Evolutionary conservation across 176 grass and related monocot species (phyloP), one percentile per base, ranked within the genome.

Genomic region (Oryza meyeriana): DNA sequence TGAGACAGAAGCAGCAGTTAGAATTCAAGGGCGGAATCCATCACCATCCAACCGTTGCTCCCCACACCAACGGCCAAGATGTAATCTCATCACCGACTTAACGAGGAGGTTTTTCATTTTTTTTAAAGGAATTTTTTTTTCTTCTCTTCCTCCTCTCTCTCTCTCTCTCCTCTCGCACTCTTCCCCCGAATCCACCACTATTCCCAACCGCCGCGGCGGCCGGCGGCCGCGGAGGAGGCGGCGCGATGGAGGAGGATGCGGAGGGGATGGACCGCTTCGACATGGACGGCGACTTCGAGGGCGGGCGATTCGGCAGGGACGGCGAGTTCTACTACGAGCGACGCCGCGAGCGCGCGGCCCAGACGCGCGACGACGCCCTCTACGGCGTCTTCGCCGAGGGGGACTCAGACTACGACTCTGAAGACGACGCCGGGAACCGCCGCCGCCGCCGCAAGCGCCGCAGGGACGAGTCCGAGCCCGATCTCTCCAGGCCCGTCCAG

Each of bases 261-360:
- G 78, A 97, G 65, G 92, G 92, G 18, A 87, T 90, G 86, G 92
- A 94, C 61, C 85, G 88, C 12, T 88, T 94, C 81, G 81, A 86
- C 61, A 90, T 97, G 88, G 88, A 97, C 13, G 84, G 84, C 35
- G 89, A 94, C 68, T 94, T 75, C 61, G 91, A 94, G 81, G 92
- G 95, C 61, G 88, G 95, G 13, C 41, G 29, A 17, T 97, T 94
- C 73, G 81, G 61, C 61, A 81, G 90, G 62, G 95, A 94, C 61
- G 92, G 88, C 32, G 95, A 94, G 86, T 94, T 94, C 88, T 94
- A 83, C 78, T 93, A 91, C 81, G 30, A 39, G 63, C 41, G 38
- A 61, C 83, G 88, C 42, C 91, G 91, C 50, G 84, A 93, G 86
- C 88, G 86, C 2, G 61, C 84, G 20, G 50, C 66, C 16, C 92